Percentiles rank a stretch among this genome's conserved stretches.
Evolutionary conservation across 495 filamentous ascomycete species (phyloP).

Genomic region (Aspergillus asperescens): DNA sequence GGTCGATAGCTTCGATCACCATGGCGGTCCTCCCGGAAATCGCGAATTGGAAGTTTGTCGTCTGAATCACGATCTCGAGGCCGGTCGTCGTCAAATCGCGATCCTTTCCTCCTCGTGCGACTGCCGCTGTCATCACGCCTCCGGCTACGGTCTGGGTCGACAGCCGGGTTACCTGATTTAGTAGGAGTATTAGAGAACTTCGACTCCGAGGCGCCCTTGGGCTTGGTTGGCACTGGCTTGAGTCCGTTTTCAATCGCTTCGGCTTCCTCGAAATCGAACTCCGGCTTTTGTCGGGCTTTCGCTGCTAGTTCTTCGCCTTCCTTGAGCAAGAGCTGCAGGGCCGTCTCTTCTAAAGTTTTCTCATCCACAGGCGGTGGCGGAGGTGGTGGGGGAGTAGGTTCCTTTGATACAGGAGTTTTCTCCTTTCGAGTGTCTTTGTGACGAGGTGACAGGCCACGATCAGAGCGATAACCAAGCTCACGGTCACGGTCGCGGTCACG

Average conservation of each 20-base stretch:
- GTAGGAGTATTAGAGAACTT: slow-evolving; percentile 28
- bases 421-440: slow-evolving; percentile 37
- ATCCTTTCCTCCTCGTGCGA: slow-evolving; percentile 27
- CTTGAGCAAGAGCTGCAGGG: slow-evolving; percentile 50
- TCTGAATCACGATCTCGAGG: slow-evolving; percentile 35
- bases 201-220: slow-evolving; percentile 27
- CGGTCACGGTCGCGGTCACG: slow-evolving; percentile 40
- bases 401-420: slow-evolving; percentile 34
- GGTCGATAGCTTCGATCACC: slow-evolving; percentile 37
- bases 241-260: slow-evolving; percentile 46
- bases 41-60: slow-evolving; percentile 30
- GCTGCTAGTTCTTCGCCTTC: slow-evolving; percentile 59
- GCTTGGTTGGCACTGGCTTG: slow-evolving; percentile 27
- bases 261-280: slow-evolving; percentile 52
- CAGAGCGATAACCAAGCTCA: slow-evolving; percentile 34
- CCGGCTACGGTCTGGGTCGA: slow-evolving; percentile 22
- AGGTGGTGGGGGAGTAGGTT: slow-evolving; percentile 31
- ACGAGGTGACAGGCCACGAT: slow-evolving; percentile 36
- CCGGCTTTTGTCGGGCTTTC: slow-evolving; percentile 53
- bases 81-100: slow-evolving; percentile 31
- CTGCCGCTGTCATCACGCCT: slow-evolving; percentile 33
- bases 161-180: slow-evolving; percentile 26
- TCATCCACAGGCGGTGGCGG: slow-evolving; percentile 43
- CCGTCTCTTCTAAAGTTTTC: slow-evolving; percentile 53
- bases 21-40: slow-evolving; percentile 31